A percentile compares a stretch with the other conserved stretches of the same genome.
Conservation (phyloP, 495 filamentous ascomycete species). For the Penicillium verhagenii region DNA sequence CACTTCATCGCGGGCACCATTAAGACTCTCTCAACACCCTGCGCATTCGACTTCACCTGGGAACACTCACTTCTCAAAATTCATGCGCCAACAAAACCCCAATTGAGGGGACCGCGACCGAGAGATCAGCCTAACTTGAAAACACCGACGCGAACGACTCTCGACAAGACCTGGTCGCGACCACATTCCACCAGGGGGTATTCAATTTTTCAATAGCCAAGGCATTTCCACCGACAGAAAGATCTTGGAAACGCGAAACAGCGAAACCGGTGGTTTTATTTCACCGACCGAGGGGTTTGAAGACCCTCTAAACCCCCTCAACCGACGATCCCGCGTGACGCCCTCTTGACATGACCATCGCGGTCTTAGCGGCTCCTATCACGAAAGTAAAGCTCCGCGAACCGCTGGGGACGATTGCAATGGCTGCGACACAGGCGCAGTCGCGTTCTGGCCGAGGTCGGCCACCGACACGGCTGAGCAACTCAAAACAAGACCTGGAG, state of each 20-base stretch:
- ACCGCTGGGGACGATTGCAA: constrained; percentile 42
- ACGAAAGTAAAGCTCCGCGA: constrained; percentile 47
- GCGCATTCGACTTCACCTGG: neutral
- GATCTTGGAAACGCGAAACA: constrained; percentile 3
- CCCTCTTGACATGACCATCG: constrained; percentile 48
- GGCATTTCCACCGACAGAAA: neutral
- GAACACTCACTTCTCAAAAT: neutral
- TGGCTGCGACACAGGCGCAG: constrained; percentile 46
- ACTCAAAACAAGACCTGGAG: constrained; percentile 38
- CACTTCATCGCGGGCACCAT: constrained; percentile 18
- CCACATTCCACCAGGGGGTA: neutral
- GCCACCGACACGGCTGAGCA: constrained; percentile 37
- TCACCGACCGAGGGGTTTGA: neutral
- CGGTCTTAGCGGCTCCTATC: constrained; percentile 39
- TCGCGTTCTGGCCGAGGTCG: constrained; percentile 31
- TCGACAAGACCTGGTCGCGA: neutral
- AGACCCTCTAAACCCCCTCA: constrained; percentile 4
- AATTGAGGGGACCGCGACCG: constrained; percentile 3
- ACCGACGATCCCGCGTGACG: constrained; percentile 10
- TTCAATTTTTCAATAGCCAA: neutral
- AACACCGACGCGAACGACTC: constrained; percentile 2
- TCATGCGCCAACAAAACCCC: neutral
- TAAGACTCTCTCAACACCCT: neutral
- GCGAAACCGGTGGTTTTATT: neutral
- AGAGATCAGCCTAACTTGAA: neutral